These are phyloP conservation scores for Pseudoturritis turrita DNA, from an alignment of 345 rosid species.

Conservation along the genomic window DNA sequence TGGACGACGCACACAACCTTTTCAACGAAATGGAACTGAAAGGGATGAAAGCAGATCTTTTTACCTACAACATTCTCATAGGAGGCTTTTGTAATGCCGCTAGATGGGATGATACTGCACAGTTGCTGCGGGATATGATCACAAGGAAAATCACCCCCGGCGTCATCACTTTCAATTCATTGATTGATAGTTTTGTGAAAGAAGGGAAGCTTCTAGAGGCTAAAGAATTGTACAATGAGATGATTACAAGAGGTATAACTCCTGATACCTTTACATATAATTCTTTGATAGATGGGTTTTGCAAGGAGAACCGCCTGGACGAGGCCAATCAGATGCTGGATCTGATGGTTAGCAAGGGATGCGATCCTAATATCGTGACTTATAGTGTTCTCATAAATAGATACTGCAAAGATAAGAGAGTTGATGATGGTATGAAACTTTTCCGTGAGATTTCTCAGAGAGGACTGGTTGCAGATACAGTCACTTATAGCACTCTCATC, in stretches of 20 bases:
- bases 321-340: background rate
- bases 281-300: background rate
- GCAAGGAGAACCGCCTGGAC: background rate
- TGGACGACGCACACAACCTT: background rate
- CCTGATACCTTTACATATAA: background rate
- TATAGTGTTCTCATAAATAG: background rate
- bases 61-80: background rate
- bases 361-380: background rate
- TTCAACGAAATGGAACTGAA: background rate
- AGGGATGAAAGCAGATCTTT: background rate
- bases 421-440: background rate
- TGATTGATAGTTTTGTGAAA: constrained; percentile 25
- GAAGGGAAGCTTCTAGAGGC: constrained; percentile 26
- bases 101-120: constrained; percentile 1
- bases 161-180: background rate
- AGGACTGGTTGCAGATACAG: background rate
- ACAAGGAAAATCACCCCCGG: background rate
- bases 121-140: constrained; percentile 32
- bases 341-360: background rate
- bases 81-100: constrained; percentile 4
- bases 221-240: background rate
- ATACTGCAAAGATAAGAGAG: background rate
- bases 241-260: background rate
- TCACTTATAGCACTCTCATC: background rate
- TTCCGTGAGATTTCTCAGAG: background rate